These are phyloP conservation scores for Collariella sp. DNA, from an alignment of 495 filamentous ascomycete genomes.

Conservation along the genomic window DNA sequence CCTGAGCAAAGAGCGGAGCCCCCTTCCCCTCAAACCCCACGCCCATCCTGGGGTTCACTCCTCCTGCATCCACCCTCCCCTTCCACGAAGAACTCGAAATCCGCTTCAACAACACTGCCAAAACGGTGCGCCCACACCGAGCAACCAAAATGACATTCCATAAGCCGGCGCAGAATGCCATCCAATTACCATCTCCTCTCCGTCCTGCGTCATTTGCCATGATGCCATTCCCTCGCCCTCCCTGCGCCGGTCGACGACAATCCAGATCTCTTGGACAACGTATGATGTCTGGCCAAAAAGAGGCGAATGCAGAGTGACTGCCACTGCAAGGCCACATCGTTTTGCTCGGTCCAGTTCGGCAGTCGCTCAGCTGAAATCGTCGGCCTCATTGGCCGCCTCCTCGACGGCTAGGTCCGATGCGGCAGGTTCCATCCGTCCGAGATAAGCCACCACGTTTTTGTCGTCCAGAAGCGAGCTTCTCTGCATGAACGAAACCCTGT, in stretches of 20 bases:
- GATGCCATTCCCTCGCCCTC: background rate
- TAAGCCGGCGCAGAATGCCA: background rate
- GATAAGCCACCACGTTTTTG: conserved; percentile 36
- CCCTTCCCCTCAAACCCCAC: no score
- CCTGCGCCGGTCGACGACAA: background rate
- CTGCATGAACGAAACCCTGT: conserved; percentile 25
- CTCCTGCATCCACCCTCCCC: no score
- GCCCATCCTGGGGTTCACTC: no score
- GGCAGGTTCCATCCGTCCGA: conserved; percentile 34
- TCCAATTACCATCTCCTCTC: background rate
- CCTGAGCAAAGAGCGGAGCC: no score
- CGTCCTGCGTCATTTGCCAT: background rate
- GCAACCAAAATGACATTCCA: no score
- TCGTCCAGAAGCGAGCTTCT: conserved; percentile 28
- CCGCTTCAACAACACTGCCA: no score
- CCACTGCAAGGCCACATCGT: no score
- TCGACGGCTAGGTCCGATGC: conserved; percentile 27
- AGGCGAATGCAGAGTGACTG: no score
- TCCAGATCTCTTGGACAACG: no score
- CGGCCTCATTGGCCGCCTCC: conserved; percentile 36
- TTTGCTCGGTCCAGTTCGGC: background rate
- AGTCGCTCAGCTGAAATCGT: conserved; percentile 41
- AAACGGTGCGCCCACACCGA: no score
- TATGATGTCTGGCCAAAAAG: background rate
- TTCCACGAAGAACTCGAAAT: no score